Evolutionary conservation across 352 stramenopile genomes (phyloP).

Genomic region (Globisporangium takayamanum): DNA sequence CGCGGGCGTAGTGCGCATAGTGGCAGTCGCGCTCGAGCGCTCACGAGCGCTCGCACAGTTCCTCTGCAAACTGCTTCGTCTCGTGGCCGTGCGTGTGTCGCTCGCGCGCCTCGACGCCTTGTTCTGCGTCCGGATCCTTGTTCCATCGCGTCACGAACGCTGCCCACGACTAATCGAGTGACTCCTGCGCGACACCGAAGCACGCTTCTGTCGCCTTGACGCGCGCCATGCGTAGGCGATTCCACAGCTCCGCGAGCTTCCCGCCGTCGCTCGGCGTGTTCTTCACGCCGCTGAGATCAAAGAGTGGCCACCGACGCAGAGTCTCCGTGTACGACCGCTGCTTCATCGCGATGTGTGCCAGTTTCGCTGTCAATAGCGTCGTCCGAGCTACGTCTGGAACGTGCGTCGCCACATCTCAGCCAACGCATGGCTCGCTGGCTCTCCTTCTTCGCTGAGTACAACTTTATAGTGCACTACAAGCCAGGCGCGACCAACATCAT

Average conservation of each 20-base stretch:
- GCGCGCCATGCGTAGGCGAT: background rate
- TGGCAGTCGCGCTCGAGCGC: background rate
- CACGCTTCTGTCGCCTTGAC: background rate
- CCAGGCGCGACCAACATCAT: too few species aligned
- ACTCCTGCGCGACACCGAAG: background rate
- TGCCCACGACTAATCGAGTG: background rate
- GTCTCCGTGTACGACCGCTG: background rate
- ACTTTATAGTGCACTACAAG: too few species aligned
- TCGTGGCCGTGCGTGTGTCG: background rate
- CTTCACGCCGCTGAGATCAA: background rate
- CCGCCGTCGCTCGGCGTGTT: background rate
- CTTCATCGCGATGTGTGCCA: too few species aligned
- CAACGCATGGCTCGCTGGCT: too few species aligned
- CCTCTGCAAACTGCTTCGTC: background rate
- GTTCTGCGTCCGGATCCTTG: background rate
- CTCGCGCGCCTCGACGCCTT: background rate
- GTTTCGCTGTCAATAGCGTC: too few species aligned
- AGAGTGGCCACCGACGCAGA: background rate
- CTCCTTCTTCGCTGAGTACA: too few species aligned
- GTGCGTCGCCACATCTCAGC: too few species aligned
- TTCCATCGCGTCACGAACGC: background rate
- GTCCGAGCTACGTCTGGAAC: too few species aligned
- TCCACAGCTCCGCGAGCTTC: background rate
- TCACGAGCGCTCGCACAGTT: background rate
- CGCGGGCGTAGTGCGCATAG: background rate